Evolutionary conservation across 1,284 basidiomycete genomes (phyloP), one percentile per base, ranked within the genome.

Genomic region (Trametes versicolor): DNA sequence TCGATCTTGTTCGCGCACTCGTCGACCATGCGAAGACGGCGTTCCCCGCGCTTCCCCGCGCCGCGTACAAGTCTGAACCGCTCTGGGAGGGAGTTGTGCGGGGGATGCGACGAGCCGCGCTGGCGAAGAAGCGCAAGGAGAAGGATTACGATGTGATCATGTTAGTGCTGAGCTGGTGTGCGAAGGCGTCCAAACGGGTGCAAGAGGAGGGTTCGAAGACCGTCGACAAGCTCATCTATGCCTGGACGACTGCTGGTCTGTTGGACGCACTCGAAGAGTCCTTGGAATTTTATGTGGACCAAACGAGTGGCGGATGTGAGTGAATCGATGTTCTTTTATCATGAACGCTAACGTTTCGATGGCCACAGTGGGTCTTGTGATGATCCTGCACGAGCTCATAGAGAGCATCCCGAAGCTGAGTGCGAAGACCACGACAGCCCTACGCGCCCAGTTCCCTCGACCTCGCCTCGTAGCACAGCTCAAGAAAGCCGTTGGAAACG

Each of bases 261-360:
- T 27, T 63, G 12, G 62, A 63, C 8, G 51, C 36, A 23, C 55
- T 63, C 12, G 62, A 63, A 36, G 55, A 58, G 15, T 37, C 56
- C 5, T 4, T 53, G 5, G 56, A 58, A 32, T 29, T 58, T 19
- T 45, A 58, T 27, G n/a, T 63, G 32, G 51, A 48, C 17, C 39
- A 58, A 9, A 29, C 41, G 23, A 51, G 50, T 23, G 51, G 55
- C 7, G 34, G 49, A 37, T 53, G 62, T 63, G 50, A 27, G 62
- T 50, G 10, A 2, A 17, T 25, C 60, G 21, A 32, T 50, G 25
- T 21, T 23, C n/a, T 4, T 9, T 12, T 23, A 10, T 25, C n/a
- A 8, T 10, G 23, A 23, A 12, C 9, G 12, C 45, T 48, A 6
- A 36, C 41, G 19, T 23, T 17, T 2, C 15, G 4, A 2, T 13